Conservation (phyloP, 345 rosid species). For the Bruguiera parviflora region DNA sequence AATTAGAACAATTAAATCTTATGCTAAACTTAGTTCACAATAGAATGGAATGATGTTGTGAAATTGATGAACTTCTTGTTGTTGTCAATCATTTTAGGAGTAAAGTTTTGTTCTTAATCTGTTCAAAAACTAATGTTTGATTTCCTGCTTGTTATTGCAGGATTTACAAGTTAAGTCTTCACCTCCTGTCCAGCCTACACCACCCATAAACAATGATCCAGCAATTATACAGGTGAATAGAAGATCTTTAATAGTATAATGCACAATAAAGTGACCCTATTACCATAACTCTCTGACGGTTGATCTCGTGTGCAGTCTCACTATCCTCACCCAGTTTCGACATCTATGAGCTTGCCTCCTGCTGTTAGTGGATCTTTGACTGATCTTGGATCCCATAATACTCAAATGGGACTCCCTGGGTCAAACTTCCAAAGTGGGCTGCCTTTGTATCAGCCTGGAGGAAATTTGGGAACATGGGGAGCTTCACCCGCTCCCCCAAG, state of each 20-base stretch:
- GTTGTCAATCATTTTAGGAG: neutral
- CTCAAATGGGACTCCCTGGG: slow-evolving; percentile 59
- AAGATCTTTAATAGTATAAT: neutral
- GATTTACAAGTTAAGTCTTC: slow-evolving; percentile 95
- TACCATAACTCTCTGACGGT: neutral
- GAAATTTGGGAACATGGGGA: slow-evolving; percentile 77
- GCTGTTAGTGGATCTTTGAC: slow-evolving; percentile 47
- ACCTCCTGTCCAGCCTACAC: slow-evolving; percentile 70
- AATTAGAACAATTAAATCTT: no score
- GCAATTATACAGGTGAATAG: slow-evolving; percentile 83
- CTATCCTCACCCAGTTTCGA: slow-evolving; percentile 59
- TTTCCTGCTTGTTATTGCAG: slow-evolving; percentile 34
- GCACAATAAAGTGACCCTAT: slow-evolving; percentile 5
- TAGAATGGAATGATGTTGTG: no score
- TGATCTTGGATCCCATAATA: slow-evolving; percentile 51
- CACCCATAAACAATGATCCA: slow-evolving; percentile 76
- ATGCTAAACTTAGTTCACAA: no score
- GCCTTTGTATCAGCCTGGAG: slow-evolving; percentile 90
- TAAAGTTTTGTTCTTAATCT: neutral
- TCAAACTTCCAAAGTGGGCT: slow-evolving; percentile 61
- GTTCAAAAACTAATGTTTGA: neutral
- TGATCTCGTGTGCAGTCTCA: slow-evolving; percentile 64
- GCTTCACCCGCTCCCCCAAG: slow-evolving; percentile 60
- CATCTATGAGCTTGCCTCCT: slow-evolving; percentile 60
- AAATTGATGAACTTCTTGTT: neutral